Evolutionary conservation across 192 early-diverging fungal species (phyloP).

Genomic region (Rhizoclosmatium sp.): DNA sequence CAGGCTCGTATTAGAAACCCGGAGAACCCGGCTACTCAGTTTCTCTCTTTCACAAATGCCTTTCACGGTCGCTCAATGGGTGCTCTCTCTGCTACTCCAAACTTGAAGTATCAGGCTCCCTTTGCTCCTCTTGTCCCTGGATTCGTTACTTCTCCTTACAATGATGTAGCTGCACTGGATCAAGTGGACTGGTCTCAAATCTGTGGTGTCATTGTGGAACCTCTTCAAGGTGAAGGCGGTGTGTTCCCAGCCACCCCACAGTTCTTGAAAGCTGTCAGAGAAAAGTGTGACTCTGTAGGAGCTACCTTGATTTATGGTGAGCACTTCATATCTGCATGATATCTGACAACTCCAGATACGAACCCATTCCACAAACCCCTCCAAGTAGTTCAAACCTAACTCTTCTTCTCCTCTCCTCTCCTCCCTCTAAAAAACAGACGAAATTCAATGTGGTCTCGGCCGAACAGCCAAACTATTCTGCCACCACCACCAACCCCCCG

Average conservation of each 20-base stretch:
- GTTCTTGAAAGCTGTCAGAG: constrained; percentile 81
- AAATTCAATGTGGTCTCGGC: constrained; percentile 83
- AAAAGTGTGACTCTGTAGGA: constrained; percentile 82
- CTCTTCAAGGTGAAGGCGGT: constrained; percentile 97
- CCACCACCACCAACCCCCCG: constrained; percentile 69
- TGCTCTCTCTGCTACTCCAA: constrained; percentile 92
- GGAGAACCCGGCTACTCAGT: constrained; percentile 55
- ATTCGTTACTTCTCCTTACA: constrained; percentile 74
- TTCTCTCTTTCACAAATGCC: constrained; percentile 89
- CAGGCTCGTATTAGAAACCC: constrained; percentile 70
- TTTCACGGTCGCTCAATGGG: constrained; percentile 99
- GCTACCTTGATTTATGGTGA: constrained; percentile 87
- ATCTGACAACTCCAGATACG: too few species aligned
- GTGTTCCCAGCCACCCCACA: constrained; percentile 74
- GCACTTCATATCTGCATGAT: neutral
- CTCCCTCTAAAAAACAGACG: neutral
- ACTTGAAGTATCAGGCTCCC: constrained; percentile 93
- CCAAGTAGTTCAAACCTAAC: too few species aligned
- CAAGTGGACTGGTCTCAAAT: constrained; percentile 67
- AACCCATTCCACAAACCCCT: too few species aligned
- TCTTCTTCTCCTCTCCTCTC: neutral
- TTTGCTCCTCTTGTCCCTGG: constrained; percentile 92
- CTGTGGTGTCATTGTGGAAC: constrained; percentile 95
- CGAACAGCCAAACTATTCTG: constrained; percentile 90
- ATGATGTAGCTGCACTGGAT: constrained; percentile 74